Percentiles rank a stretch among this genome's conserved stretches.
Evolutionary conservation across 441 rosid genomes (phyloP).

Genomic region (Lepidium campestre): DNA sequence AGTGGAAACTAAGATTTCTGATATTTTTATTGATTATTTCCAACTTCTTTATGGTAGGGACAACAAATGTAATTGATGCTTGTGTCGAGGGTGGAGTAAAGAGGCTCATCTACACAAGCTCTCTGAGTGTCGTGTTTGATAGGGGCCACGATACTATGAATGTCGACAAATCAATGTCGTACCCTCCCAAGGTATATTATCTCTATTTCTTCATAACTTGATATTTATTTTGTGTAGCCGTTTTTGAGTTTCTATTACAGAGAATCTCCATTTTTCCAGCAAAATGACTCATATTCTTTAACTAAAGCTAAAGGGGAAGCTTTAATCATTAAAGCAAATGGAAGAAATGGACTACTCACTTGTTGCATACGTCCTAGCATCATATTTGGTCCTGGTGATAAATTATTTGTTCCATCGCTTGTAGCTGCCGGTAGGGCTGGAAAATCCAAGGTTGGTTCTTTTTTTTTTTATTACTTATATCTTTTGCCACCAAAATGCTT

Average conservation of each 20-base stretch:
- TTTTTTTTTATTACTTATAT: background rate
- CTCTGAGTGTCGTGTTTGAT: conserved; percentile 86
- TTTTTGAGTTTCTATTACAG: background rate
- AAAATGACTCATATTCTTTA: conserved; percentile 80
- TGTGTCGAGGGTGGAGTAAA: conserved; percentile 66
- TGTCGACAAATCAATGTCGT: conserved; percentile 66
- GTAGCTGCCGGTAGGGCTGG: conserved; percentile 85
- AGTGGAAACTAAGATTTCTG: background rate
- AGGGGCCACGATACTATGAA: conserved; percentile 55
- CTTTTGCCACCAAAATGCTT: background rate
- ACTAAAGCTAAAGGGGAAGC: conserved; percentile 92
- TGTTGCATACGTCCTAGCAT: conserved; percentile 91
- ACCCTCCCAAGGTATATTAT: conserved; percentile 55
- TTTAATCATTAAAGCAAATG: conserved; percentile 63
- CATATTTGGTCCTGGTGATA: conserved; percentile 95
- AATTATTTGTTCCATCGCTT: conserved; percentile 73
- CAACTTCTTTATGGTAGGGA: conserved; percentile 40
- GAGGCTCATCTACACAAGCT: conserved; percentile 89
- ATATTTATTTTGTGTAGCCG: background rate
- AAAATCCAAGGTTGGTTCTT: conserved; percentile 69
- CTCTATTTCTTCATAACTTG: background rate
- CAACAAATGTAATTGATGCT: conserved; percentile 75
- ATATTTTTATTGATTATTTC: background rate
- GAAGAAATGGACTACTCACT: conserved; percentile 69
- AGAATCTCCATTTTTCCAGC: conserved; percentile 40